Base-by-base conservation (phyloP, 768 basidiomycete genomes). In the Tylopilus balloui region DNA sequence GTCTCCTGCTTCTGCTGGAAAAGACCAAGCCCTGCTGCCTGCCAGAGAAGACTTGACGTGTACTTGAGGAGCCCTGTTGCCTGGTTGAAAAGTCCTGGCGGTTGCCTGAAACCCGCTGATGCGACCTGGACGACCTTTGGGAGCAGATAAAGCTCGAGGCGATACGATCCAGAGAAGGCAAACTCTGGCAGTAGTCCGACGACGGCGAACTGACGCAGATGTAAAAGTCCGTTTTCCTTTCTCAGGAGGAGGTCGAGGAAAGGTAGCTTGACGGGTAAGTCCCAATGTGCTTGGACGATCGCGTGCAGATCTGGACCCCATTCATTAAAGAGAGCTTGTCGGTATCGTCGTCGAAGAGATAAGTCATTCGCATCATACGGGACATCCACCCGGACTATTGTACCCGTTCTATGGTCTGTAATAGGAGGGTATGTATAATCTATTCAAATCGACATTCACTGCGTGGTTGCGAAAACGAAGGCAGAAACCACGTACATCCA, bases 131-230 rank as follows among this genome's bases (percentile, higher is more conserved):
- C 8, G 24, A 25, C 24, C 4, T 25, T 25, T 25, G 24, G 24
- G 24, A 25, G 24, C 4, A 25, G 24, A 8, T 25, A 25, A 25
- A 25, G 24, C 24, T 25, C 24, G 24, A 25, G 50, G 25, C 51
- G 51, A 14, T 57, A 37, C 20, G 56, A 57, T 40, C 56, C 56
- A 3, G 40, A 8, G 45, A 49, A 49, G 6, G 56, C 51, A 17
- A 49, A 58, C 37, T 57, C 56, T 25, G 56, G 56, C 1, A 57
- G 7, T 1, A 40, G 3, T 6, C 41, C 56, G 1, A 29, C 3
- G n/a, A 54, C 3, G n/a, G 4, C 8, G 23, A 44, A 57, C 7
- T 47, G 39, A 19, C 51, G 56, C 37, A 57, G 24, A 31, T 32
- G 20, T 1, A 47, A 29, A 6, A 10, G 10, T 1, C 14, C 43